phyloP scores from a whole-genome alignment of 2,329 filamentous ascomycete species.

The Lasiodiplodia gonubiensis region DNA sequence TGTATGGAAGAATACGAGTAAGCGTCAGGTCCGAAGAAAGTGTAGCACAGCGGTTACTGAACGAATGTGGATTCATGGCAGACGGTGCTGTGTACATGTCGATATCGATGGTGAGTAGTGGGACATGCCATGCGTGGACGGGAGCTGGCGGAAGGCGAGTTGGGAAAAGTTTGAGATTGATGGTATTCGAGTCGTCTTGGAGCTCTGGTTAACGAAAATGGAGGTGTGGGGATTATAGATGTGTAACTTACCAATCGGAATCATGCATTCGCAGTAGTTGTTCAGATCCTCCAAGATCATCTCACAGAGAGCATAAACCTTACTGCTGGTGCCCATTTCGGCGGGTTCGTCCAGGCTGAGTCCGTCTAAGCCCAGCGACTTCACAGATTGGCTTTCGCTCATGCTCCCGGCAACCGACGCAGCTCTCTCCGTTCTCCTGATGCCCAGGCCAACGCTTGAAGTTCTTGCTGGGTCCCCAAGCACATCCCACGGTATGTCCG shows the following conservation, averaged over 20 bases:
- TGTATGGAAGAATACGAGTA: constrained; percentile 78
- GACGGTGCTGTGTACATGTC: constrained; percentile 30
- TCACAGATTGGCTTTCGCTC: constrained; percentile 17
- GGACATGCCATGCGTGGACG: constrained; percentile 89
- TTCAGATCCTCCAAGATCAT: constrained; percentile 91
- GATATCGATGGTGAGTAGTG: constrained; percentile 68
- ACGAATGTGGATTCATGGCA: constrained; percentile 30
- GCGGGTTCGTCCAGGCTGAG: constrained; percentile 26
- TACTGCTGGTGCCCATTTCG: constrained; percentile 53
- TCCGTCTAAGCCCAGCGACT: constrained; percentile 15
- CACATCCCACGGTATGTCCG: constrained; percentile 15
- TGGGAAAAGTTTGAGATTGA: constrained; percentile 96
- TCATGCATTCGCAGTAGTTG: constrained; percentile 98
- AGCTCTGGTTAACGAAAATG: neutral
- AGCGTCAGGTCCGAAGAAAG: constrained; percentile 76
- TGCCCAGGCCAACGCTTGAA: constrained; percentile 22
- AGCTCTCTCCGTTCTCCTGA: constrained; percentile 5
- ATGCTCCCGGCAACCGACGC: constrained; percentile 17
- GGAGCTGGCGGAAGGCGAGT: constrained; percentile 76
- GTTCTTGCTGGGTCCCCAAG: constrained; percentile 22
- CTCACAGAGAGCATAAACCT: constrained; percentile 75
- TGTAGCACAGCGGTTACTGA: constrained; percentile 45
- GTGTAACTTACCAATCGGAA: constrained; percentile 76
- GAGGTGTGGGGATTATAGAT: neutral
- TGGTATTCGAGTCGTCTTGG: constrained; percentile 85